phyloP scores from a whole-genome alignment of 345 rosid genomes.

The Arabis hirsuta region DNA sequence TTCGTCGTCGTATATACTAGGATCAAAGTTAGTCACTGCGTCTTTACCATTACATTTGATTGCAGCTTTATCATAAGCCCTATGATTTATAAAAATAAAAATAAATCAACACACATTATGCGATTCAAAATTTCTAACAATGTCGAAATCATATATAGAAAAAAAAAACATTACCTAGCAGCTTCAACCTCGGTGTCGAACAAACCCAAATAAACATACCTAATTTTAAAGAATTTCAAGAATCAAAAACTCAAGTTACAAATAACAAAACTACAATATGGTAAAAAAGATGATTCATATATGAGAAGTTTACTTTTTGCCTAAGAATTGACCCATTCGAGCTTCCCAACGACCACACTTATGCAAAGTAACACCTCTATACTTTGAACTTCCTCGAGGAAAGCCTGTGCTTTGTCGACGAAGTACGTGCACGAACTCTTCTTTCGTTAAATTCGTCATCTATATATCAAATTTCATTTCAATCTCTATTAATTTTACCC shows the following conservation, averaged over 20 bases:
- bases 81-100: conserved; percentile 38
- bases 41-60: conserved; percentile 86
- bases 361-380: conserved; percentile 97
- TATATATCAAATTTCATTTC: conserved; percentile 14
- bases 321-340: conserved; percentile 96
- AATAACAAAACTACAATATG: background rate
- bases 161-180: conserved; percentile 65
- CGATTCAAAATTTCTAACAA: background rate
- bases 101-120: background rate
- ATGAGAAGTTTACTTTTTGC: conserved; percentile 69
- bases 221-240: conserved; percentile 39
- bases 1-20: conserved; percentile 64
- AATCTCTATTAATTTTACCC: background rate
- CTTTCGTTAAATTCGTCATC: conserved; percentile 94
- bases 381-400: conserved; percentile 97
- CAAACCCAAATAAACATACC: conserved; percentile 95
- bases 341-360: conserved; percentile 99
- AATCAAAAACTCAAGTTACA: conserved; percentile 6
- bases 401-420: conserved; percentile 99
- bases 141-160: conserved; percentile 15
- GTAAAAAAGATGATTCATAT: background rate
- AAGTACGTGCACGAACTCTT: conserved; percentile 96
- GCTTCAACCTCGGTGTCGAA: conserved; percentile 93
- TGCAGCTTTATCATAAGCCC: conserved; percentile 97
- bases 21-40: conserved; percentile 91